Base-by-base conservation (phyloP, 805 yeast genomes). In the Candida dendrica region DNA sequence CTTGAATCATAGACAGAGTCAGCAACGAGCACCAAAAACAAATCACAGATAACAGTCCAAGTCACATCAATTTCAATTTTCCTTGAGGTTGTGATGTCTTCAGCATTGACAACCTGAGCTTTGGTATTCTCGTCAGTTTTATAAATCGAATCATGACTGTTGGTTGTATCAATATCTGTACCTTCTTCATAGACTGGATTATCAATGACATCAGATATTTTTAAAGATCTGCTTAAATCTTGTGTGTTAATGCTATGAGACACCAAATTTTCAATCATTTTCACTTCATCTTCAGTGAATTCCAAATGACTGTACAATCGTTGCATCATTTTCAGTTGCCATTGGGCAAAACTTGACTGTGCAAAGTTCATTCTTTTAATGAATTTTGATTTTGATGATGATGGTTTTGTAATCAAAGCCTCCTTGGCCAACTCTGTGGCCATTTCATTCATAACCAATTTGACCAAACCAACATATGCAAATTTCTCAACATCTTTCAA, bases 1-100 rank as follows among this genome's bases (percentile, higher is more conserved):
- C 99, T 72, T 4, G 96, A 65, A 61, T 93, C 99, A 58, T 88
- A 95, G 42, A 79, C 75, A 0, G 95, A 88, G 46, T 89, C 95
- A 39, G 89, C 80, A 15, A 93, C 64, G 3, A 91, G 66, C 9
- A 86, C 71, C 34, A 93, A 67, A 56, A 91, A 91, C 37, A 93
- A 64, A 59, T 93, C 98, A 64, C 98, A 95, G 6, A 93, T 67
- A 13, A 91, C 75, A 0, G 96, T 90, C 98, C 98, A 95, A 26
- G 90, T 77, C 18, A 93, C 74, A 53, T 90, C 96, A 42, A 85
- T 72, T 22, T 81, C 77, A 7, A 82, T 48, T 3, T 52, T 60
- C 13, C 60, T 53, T n/a, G 64, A 45, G n/a, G 58, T 48, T 15
- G 61, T 60, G 1, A 66, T 50, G 16, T 63, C 63, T n/a, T 61